phyloP scores from a whole-genome alignment of 108 stramenopile species.

The Nitzschia palea region DNA sequence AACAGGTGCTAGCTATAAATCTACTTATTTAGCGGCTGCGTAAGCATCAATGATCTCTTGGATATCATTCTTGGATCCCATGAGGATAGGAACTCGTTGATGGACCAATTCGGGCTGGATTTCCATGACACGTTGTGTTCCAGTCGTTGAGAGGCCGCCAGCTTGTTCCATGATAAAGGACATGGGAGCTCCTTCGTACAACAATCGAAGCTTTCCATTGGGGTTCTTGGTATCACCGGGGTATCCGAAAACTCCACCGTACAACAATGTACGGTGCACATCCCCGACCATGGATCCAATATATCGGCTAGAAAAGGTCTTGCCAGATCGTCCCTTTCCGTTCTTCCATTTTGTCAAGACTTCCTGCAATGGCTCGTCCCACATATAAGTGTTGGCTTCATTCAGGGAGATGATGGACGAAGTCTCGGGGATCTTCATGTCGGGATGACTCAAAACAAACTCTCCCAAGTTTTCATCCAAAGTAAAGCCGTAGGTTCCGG shows the following conservation, averaged over 20 bases:
- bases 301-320: conserved; percentile 83
- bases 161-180: conserved; percentile 95
- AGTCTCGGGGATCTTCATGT: conserved; percentile 82
- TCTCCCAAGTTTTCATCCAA: conserved; percentile 94
- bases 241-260: conserved; percentile 98
- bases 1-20: not conserved
- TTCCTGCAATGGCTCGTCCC: conserved; percentile 79
- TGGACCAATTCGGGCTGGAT: conserved; percentile 72
- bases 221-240: conserved; percentile 87
- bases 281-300: conserved; percentile 99
- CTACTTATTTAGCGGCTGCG: conserved; percentile 4
- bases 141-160: conserved; percentile 82
- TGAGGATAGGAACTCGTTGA: conserved; percentile 76
- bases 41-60: conserved; percentile 72
- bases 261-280: conserved; percentile 97
- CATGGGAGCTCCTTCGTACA: conserved; percentile 96
- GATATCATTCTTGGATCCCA: conserved; percentile 81
- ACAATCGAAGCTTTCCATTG: conserved; percentile 84
- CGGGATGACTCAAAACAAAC: conserved; percentile 90
- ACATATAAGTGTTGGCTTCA: conserved; percentile 91
- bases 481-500: conserved; percentile 91
- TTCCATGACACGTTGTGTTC: conserved; percentile 66
- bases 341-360: conserved; percentile 72
- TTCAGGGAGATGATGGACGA: conserved; percentile 93
- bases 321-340: conserved; percentile 58